phyloP scores from a whole-genome alignment of 2,329 filamentous ascomycete genomes.

The Rhynchosporium graminicola region DNA sequence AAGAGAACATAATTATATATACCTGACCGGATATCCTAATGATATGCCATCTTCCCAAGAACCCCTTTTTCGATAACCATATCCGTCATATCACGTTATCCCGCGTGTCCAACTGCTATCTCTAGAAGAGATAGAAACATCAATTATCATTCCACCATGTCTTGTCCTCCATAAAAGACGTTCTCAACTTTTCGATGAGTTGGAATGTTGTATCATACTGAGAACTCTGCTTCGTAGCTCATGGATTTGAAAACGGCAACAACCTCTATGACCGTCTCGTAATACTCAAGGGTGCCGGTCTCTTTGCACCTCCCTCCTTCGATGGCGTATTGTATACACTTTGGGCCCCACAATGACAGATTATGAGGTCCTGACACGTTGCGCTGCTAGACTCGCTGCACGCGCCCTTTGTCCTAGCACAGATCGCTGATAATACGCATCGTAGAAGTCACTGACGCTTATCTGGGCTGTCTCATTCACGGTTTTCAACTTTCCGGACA shows the following conservation, averaged over 20 bases:
- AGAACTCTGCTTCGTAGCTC: not conserved
- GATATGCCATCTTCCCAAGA: too few relatives aligned
- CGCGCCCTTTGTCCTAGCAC: slow-evolving; percentile 18
- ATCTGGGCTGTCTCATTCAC: slow-evolving; percentile 23
- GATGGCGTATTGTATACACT: not conserved
- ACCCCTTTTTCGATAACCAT: too few relatives aligned
- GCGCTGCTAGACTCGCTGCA: not conserved
- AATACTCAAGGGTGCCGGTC: slow-evolving; percentile 16
- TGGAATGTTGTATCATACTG: too few relatives aligned
- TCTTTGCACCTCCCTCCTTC: slow-evolving; percentile 5
- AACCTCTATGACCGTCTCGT: slow-evolving; percentile 23
- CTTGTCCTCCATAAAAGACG: too few relatives aligned
- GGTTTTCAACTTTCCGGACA: slow-evolving; percentile 14
- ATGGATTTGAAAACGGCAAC: slow-evolving; percentile 15
- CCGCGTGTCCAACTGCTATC: too few relatives aligned
- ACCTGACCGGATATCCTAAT: too few relatives aligned
- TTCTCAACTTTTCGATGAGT: too few relatives aligned
- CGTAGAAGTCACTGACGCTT: slow-evolving; percentile 32
- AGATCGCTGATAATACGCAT: slow-evolving; percentile 32
- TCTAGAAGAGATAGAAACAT: too few relatives aligned
- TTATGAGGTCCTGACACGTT: not conserved
- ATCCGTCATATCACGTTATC: too few relatives aligned
- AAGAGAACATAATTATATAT: too few relatives aligned
- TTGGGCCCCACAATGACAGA: not conserved
- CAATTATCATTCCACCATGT: too few relatives aligned